Conservation (phyloP, 1,139 yeast genomes). For the Geotrichum cucujoidarum region DNA sequence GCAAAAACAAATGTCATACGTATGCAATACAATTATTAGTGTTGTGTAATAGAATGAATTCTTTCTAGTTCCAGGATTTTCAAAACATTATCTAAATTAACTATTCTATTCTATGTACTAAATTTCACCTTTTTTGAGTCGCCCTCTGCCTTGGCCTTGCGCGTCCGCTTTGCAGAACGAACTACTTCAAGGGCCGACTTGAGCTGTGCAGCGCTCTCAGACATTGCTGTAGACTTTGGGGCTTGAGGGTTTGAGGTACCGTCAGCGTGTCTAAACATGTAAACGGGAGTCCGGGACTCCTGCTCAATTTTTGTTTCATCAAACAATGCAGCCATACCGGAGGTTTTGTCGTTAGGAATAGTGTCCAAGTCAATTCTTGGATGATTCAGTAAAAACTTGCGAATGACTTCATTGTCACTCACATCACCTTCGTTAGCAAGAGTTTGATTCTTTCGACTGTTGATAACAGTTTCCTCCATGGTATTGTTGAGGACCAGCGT, state of each 20-base stretch:
- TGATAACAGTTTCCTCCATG: constrained; percentile 58
- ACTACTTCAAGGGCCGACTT: neutral
- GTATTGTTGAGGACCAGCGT: constrained; percentile 58
- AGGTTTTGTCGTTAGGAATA: neutral
- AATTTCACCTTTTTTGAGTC: constrained; percentile 6
- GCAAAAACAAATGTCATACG: constrained; percentile 3
- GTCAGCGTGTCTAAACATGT: neutral
- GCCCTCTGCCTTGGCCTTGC: neutral
- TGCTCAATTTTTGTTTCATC: neutral
- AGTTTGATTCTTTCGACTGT: constrained; percentile 1
- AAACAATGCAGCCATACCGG: neutral
- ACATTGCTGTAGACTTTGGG: neutral
- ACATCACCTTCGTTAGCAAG: constrained; percentile 1
- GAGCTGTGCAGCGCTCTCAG: neutral
- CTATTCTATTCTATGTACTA: no score
- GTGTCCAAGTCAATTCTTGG: neutral
- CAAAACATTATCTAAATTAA: neutral
- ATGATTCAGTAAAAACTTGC: constrained; percentile 11
- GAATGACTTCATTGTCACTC: constrained; percentile 12
- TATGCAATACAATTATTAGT: constrained; percentile 1
- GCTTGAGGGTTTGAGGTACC: neutral
- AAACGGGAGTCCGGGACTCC: neutral
- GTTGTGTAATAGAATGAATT: constrained; percentile 3
- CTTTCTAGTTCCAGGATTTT: neutral
- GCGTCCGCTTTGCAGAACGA: neutral